Conservation (phyloP, 2,329 filamentous ascomycete species). For the Fusarium tuaranense region DNA sequence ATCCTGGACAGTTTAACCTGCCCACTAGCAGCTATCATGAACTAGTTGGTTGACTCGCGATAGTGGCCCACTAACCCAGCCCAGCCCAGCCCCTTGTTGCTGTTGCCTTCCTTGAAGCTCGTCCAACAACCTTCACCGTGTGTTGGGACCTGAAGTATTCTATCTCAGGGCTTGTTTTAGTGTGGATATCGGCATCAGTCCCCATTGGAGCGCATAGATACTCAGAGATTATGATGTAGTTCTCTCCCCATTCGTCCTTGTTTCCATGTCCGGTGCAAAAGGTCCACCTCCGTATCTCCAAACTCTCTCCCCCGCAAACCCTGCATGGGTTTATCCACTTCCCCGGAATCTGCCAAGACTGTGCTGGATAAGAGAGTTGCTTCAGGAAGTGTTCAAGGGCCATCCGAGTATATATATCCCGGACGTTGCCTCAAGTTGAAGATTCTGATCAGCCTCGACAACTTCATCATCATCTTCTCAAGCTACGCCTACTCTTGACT, state of each 20-base stretch:
- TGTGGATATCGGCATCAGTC: background rate
- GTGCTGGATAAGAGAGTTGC: background rate
- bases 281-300: conserved; percentile 7
- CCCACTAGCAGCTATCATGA: conserved; percentile 3
- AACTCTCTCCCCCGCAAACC: conserved; percentile 12
- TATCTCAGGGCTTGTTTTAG: background rate
- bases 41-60: conserved; percentile 5
- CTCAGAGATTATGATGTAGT: background rate
- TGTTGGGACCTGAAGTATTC: background rate
- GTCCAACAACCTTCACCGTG: conserved; percentile 1
- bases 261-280: background rate
- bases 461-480: background rate
- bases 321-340: conserved; percentile 15
- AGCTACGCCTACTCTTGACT: background rate
- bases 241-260: conserved; percentile 4
- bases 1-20: background rate
- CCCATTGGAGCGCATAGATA: conserved; percentile 13
- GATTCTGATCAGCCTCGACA: background rate
- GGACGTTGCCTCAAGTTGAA: background rate
- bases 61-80: background rate
- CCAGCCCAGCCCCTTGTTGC: background rate
- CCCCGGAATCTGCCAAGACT: conserved; percentile 15
- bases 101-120: background rate
- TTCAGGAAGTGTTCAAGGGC: background rate
- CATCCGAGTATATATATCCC: conserved; percentile 3